phyloP scores from a whole-genome alignment of 129 eudicot species.

The Pseudognaphalium luteoalbum region DNA sequence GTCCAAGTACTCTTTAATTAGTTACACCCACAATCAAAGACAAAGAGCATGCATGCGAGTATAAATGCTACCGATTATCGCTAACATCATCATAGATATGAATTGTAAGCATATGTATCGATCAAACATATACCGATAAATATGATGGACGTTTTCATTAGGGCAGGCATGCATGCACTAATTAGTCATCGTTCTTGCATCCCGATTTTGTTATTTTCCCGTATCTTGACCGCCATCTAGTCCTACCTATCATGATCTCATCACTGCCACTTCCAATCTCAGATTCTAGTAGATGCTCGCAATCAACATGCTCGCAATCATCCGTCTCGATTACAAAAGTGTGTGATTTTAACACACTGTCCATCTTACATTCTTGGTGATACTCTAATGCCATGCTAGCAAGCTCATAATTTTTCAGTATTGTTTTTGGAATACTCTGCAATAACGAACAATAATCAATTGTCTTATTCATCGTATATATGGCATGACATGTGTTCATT shows the following conservation, averaged over 20 bases:
- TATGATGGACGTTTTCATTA: too few species aligned
- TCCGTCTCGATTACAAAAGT: conserved; percentile 43
- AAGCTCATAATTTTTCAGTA: conserved; percentile 72
- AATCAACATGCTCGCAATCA: conserved; percentile 49
- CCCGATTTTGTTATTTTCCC: conserved; percentile 9
- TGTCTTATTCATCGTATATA: too few species aligned
- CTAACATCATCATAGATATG: too few species aligned
- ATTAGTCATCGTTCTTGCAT: too few species aligned
- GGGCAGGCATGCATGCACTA: too few species aligned
- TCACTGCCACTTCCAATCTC: conserved; percentile 46
- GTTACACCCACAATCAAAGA: too few species aligned
- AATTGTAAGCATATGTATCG: too few species aligned
- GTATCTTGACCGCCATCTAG: conserved; percentile 63
- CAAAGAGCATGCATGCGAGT: too few species aligned
- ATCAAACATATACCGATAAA: too few species aligned
- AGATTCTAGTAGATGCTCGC: conserved; percentile 71
- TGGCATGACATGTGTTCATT: neutral
- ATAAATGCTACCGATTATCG: too few species aligned
- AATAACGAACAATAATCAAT: neutral
- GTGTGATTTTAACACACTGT: conserved; percentile 66
- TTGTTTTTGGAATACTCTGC: conserved; percentile 65
- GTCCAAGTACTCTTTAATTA: too few species aligned
- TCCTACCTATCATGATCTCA: conserved; percentile 67
- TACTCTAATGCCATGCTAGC: conserved; percentile 67
- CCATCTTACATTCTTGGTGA: conserved; percentile 69